A percentile compares a stretch with the other conserved stretches of the same genome.
Evolutionary conservation across 345 rosid species (phyloP).

Genomic region (Sapria himalayana): DNA sequence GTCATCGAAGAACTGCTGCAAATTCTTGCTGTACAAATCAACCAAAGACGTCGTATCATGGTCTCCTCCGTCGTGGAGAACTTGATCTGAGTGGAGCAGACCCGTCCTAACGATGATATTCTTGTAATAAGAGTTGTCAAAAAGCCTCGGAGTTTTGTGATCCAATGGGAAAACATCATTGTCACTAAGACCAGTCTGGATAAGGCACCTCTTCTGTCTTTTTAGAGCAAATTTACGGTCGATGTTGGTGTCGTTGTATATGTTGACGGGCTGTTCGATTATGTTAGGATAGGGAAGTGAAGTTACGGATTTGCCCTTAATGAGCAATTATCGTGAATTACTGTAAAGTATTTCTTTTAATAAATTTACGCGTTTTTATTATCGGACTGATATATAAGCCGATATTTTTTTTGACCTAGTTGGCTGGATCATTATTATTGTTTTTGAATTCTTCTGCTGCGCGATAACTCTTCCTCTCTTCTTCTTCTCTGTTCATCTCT

Average conservation of each 20-base stretch:
- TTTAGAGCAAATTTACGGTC: conserved; percentile 11
- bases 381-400: too few relatives aligned
- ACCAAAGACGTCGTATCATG: conserved; percentile 15
- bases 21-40: conserved; percentile 12
- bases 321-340: too few relatives aligned
- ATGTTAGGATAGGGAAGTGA: too few relatives aligned
- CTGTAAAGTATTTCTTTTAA: too few relatives aligned
- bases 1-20: conserved; percentile 8
- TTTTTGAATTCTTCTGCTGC: too few relatives aligned
- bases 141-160: conserved; percentile 9
- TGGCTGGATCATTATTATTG: too few relatives aligned
- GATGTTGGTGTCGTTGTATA: conserved; percentile 25
- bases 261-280: too few relatives aligned
- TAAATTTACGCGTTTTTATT: too few relatives aligned
- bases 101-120: conserved; percentile 15
- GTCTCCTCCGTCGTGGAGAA: conserved; percentile 18
- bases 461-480: too few relatives aligned
- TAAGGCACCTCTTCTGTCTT: conserved; percentile 13
- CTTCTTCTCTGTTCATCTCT: too few relatives aligned
- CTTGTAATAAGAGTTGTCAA: conserved; percentile 16
- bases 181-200: conserved; percentile 15
- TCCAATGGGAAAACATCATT: conserved; percentile 17
- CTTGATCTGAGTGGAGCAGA: conserved; percentile 28
- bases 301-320: too few relatives aligned
- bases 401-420: too few relatives aligned